These are phyloP conservation scores for Citrus unshiu DNA, from an alignment of 345 rosid genomes.

Conservation along the genomic window DNA sequence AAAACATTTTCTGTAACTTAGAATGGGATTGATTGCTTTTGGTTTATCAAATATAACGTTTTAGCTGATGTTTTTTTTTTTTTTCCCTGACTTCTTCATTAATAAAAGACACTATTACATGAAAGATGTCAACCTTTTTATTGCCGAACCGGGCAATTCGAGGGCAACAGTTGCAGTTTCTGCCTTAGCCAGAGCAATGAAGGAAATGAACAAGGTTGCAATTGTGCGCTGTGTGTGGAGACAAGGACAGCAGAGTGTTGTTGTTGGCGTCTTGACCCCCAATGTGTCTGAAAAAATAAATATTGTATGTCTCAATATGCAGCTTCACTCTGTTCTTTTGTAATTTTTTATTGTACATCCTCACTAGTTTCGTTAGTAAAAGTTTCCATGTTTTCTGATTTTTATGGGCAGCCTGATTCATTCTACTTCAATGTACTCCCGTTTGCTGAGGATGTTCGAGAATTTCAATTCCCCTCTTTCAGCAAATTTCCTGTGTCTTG, in stretches of 20 bases:
- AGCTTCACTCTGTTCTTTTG: background rate
- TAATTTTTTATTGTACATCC: background rate
- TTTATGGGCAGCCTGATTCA: slow-evolving; percentile 69
- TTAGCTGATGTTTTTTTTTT: background rate
- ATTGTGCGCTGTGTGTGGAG: slow-evolving; percentile 96
- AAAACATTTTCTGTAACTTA: slow-evolving; percentile 12
- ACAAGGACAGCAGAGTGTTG: slow-evolving; percentile 70
- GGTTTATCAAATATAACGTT: slow-evolving; percentile 1
- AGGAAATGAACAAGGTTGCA: slow-evolving; percentile 69
- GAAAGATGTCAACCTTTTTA: slow-evolving; percentile 86
- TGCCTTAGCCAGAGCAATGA: slow-evolving; percentile 88
- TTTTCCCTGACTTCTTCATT: slow-evolving; percentile 16
- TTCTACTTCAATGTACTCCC: slow-evolving; percentile 87
- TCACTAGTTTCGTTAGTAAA: slow-evolving; percentile 1
- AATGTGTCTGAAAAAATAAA: slow-evolving; percentile 62
- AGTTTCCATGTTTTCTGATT: slow-evolving; percentile 12
- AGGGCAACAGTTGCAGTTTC: slow-evolving; percentile 65
- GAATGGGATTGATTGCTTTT: background rate
- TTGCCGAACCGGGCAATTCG: slow-evolving; percentile 75
- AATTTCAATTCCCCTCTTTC: slow-evolving; percentile 85
- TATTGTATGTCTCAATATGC: slow-evolving; percentile 41
- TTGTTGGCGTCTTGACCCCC: slow-evolving; percentile 81
- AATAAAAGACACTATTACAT: slow-evolving; percentile 74
- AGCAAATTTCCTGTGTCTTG: slow-evolving; percentile 60
- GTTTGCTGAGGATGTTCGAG: slow-evolving; percentile 86